A percentile compares a stretch with the other conserved stretches of the same genome.
These are phyloP conservation scores for Diaporthe sp. DNA, from an alignment of 2,329 filamentous ascomycete genomes.

Conservation along the genomic window DNA sequence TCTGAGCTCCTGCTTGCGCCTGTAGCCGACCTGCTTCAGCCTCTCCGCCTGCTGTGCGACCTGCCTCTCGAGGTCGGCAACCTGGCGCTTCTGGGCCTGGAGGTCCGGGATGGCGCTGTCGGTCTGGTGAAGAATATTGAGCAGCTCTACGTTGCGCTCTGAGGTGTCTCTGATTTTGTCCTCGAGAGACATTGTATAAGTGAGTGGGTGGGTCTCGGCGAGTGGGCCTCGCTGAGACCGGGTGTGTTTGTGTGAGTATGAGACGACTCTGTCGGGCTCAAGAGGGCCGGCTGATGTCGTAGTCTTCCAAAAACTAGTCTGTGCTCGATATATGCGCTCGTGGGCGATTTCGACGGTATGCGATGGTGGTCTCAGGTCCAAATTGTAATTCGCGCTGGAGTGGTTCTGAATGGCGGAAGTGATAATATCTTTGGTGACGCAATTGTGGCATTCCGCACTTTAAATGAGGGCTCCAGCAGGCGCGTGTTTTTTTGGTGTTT, in stretches of 20 bases:
- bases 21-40: constrained; percentile 51
- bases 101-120: constrained; percentile 59
- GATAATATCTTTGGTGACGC: constrained; percentile 9
- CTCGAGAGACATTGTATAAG: constrained; percentile 44
- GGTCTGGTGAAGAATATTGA: constrained; percentile 58
- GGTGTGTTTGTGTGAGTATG: neutral
- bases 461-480: neutral
- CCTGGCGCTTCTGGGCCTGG: constrained; percentile 55
- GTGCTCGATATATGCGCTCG: neutral
- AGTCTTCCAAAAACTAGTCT: neutral
- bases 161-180: constrained; percentile 52
- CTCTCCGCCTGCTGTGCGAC: constrained; percentile 48
- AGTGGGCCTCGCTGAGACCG: neutral
- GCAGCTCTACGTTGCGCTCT: constrained; percentile 54
- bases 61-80: constrained; percentile 56
- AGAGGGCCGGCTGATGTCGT: no score
- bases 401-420: no score
- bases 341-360: neutral
- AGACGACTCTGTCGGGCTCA: neutral
- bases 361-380: neutral
- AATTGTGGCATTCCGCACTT: neutral
- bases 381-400: no score
- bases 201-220: neutral
- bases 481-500: neutral
- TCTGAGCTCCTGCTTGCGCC: constrained; percentile 58